A percentile compares a stretch with the other conserved stretches of the same genome.
Conservation (phyloP, 2,329 filamentous ascomycete species). For the Leptographium lundbergii region DNA sequence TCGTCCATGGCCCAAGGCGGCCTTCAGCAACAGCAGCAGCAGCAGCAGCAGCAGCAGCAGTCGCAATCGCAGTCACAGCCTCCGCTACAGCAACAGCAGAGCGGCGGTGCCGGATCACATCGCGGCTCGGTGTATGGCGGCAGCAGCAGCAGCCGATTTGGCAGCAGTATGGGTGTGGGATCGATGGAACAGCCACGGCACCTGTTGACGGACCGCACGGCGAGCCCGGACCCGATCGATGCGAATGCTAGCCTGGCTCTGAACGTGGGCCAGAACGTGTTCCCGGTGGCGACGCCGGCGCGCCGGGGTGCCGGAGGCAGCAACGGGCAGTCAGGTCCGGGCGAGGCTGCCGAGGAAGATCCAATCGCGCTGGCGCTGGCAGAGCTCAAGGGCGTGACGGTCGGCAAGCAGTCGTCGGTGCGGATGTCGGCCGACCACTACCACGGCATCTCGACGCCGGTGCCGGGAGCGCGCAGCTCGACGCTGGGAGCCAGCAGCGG, state of each 20-base stretch:
- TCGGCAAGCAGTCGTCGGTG: slow-evolving; percentile 60
- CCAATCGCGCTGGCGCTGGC: slow-evolving; percentile 88
- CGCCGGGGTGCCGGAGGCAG: slow-evolving; percentile 17
- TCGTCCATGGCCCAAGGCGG: slow-evolving; percentile 12
- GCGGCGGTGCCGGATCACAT: neutral
- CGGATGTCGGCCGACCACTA: slow-evolving; percentile 95
- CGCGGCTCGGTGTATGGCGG: slow-evolving; percentile 6
- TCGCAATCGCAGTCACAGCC: neutral
- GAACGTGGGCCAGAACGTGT: slow-evolving; percentile 92
- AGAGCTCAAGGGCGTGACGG: slow-evolving; percentile 71
- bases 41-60: slow-evolving; percentile 7
- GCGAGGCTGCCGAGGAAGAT: slow-evolving; percentile 64
- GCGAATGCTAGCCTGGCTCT: slow-evolving; percentile 85
- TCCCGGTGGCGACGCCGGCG: slow-evolving; percentile 70
- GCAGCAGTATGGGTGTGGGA: neutral
- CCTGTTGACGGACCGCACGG: slow-evolving; percentile 28
- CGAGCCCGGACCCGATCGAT: slow-evolving; percentile 76
- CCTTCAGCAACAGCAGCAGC: slow-evolving; percentile 7
- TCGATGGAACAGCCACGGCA: slow-evolving; percentile 19
- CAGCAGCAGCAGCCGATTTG: neutral
- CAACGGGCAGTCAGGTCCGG: slow-evolving; percentile 22
- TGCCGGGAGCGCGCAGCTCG: slow-evolving; percentile 33
- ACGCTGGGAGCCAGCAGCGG: slow-evolving; percentile 15
- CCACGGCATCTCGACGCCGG: slow-evolving; percentile 82
- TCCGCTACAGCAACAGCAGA: neutral